phyloP scores from a whole-genome alignment of 169 alveolate genomes.

The Plasmodium inui region DNA sequence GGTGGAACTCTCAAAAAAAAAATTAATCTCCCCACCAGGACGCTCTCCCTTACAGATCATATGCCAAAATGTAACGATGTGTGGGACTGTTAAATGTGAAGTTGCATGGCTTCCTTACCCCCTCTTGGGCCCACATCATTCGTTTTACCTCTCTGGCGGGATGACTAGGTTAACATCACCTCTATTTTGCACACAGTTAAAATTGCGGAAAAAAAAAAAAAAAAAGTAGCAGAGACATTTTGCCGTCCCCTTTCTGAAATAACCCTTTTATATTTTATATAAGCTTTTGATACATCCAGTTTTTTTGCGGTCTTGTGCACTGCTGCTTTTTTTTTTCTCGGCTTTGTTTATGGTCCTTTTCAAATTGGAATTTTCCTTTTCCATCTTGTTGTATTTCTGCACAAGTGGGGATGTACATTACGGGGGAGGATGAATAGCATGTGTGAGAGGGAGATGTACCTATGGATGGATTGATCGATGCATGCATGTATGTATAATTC shows the following conservation, averaged over 20 bases:
- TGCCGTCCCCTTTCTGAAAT: neutral
- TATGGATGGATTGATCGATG: neutral
- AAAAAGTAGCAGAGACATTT: neutral
- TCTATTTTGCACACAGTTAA: neutral
- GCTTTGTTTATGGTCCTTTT: slow-evolving; percentile 40
- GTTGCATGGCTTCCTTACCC: neutral
- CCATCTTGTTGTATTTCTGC: slow-evolving; percentile 28
- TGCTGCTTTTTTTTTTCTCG: neutral
- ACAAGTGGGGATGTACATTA: neutral
- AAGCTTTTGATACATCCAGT: neutral
- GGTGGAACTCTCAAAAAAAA: neutral
- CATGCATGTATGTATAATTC: neutral
- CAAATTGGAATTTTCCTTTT: slow-evolving; percentile 31
- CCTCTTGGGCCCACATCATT: neutral
- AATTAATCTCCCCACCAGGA: neutral
- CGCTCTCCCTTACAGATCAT: neutral
- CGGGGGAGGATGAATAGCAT: neutral
- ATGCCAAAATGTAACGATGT: neutral
- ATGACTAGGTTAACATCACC: neutral
- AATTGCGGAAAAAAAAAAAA: neutral
- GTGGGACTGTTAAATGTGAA: neutral
- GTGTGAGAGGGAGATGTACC: neutral
- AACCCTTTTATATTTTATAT: slow-evolving; percentile 40
- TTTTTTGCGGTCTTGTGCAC: neutral
- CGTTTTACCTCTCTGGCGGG: neutral